These are phyloP conservation scores for Colletotrichum magnum DNA, from an alignment of 2,329 filamentous ascomycete species.

Conservation along the genomic window DNA sequence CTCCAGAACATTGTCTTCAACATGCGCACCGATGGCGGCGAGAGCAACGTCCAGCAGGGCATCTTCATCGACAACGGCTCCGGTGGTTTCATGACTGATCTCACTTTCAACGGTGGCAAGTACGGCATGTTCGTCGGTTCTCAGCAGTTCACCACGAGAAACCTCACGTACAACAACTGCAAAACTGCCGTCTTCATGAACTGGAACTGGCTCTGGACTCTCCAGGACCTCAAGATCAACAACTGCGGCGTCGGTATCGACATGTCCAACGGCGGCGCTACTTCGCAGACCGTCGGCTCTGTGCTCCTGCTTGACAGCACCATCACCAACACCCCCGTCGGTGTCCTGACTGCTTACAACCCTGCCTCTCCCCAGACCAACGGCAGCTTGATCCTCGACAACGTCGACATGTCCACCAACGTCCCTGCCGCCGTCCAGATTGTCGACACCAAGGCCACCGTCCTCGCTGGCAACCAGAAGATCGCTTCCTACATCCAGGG, in stretches of 20 bases:
- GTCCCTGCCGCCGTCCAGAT: conserved; percentile 77
- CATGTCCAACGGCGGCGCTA: conserved; percentile 76
- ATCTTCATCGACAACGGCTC: conserved; percentile 90
- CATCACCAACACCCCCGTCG: conserved; percentile 81
- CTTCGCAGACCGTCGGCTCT: conserved; percentile 85
- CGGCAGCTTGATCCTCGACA: conserved; percentile 88
- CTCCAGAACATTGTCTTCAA: conserved; percentile 87
- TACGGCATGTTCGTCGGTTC: conserved; percentile 85
- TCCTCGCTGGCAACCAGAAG: conserved; percentile 79
- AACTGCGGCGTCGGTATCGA: conserved; percentile 83
- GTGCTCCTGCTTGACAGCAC: conserved; percentile 86
- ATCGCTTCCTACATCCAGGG: conserved; percentile 86
- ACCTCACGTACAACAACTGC: conserved; percentile 87
- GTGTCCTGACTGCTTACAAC: conserved; percentile 82
- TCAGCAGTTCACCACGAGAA: conserved; percentile 90
- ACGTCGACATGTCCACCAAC: conserved; percentile 83
- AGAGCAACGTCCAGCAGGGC: conserved; percentile 78
- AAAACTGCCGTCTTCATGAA: conserved; percentile 89
- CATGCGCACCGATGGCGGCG: conserved; percentile 77
- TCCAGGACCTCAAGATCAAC: conserved; percentile 83
- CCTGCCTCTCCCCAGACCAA: conserved; percentile 75
- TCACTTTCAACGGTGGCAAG: conserved; percentile 86
- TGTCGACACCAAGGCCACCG: conserved; percentile 65
- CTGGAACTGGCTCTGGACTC: conserved; percentile 92
- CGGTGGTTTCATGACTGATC: conserved; percentile 86